Percentiles rank a stretch among this genome's conserved stretches.
Conservation (phyloP, 2,329 filamentous ascomycete genomes). For the Aspergillaceae sp. region DNA sequence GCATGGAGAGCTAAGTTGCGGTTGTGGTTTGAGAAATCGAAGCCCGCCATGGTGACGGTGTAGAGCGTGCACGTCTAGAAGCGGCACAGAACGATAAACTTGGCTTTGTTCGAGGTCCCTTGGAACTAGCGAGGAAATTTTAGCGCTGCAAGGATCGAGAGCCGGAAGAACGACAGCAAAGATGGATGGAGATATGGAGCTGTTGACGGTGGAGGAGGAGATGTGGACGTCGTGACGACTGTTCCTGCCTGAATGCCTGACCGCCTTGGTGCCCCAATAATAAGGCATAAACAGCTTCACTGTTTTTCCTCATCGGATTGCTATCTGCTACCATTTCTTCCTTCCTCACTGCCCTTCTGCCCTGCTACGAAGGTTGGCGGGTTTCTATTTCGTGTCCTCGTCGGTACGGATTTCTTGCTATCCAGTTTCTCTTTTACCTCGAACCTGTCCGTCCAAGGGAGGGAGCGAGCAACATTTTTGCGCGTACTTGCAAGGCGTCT, state of each 20-base stretch:
- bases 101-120: not conserved
- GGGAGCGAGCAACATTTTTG: slow-evolving; percentile 35
- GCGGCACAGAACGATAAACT: slow-evolving; percentile 11
- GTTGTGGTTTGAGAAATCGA: slow-evolving; percentile 99
- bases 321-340: too few species aligned
- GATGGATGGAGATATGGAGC: slow-evolving; percentile 27
- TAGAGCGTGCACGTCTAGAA: slow-evolving; percentile 20
- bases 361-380: too few species aligned
- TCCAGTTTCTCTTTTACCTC: slow-evolving; percentile 2
- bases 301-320: slow-evolving; percentile 11
- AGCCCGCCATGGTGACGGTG: slow-evolving; percentile 70
- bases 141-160: not conserved
- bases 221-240: slow-evolving; percentile 34
- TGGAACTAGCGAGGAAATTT: slow-evolving; percentile 15
- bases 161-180: slow-evolving; percentile 9
- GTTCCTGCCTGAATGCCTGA: slow-evolving; percentile 28
- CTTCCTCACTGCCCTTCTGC: too few species aligned
- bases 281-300: slow-evolving; percentile 8
- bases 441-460: slow-evolving; percentile 14
- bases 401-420: not conserved
- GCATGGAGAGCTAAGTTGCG: slow-evolving; percentile 95
- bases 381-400: not conserved
- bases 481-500: slow-evolving; percentile 34
- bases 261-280: slow-evolving; percentile 2
- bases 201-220: slow-evolving; percentile 8